These are phyloP conservation scores for Tolypocladium pustulatum DNA, from an alignment of 2,329 filamentous ascomycete genomes.

Conservation along the genomic window DNA sequence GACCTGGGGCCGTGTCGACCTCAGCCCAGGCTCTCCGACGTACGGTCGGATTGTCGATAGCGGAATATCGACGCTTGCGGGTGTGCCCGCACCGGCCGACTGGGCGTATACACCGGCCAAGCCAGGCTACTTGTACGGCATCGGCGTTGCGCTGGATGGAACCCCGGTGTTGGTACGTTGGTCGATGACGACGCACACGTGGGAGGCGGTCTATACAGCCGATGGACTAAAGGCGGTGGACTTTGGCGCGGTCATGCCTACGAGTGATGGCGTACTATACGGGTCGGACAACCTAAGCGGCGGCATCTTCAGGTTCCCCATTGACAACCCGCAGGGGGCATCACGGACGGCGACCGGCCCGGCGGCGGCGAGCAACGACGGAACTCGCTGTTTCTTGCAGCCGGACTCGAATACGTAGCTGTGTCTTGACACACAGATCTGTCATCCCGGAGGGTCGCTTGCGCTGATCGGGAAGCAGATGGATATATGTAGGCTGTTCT, in stretches of 20 bases:
- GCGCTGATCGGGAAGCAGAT: background rate
- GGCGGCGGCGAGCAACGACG: background rate
- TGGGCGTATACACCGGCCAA: background rate
- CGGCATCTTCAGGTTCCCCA: background rate
- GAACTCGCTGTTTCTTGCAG: background rate
- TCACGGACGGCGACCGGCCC: background rate
- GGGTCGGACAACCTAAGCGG: background rate
- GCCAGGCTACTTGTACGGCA: background rate
- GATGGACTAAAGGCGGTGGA: background rate
- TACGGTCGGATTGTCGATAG: background rate
- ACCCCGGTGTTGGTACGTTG: background rate
- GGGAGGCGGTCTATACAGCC: background rate
- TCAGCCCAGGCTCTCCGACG: background rate
- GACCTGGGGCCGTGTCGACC: background rate
- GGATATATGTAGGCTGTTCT: background rate
- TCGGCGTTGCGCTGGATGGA: background rate
- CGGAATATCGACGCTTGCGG: background rate
- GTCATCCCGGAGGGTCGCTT: background rate
- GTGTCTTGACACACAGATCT: accelerated
- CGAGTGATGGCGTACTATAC: background rate
- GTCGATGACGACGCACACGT: background rate
- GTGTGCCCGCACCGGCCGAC: background rate
- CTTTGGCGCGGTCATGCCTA: background rate
- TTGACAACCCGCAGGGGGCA: background rate
- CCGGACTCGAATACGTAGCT: background rate